Conservation (phyloP, 2,329 filamentous ascomycete genomes). For the Beauveria caledonica region DNA sequence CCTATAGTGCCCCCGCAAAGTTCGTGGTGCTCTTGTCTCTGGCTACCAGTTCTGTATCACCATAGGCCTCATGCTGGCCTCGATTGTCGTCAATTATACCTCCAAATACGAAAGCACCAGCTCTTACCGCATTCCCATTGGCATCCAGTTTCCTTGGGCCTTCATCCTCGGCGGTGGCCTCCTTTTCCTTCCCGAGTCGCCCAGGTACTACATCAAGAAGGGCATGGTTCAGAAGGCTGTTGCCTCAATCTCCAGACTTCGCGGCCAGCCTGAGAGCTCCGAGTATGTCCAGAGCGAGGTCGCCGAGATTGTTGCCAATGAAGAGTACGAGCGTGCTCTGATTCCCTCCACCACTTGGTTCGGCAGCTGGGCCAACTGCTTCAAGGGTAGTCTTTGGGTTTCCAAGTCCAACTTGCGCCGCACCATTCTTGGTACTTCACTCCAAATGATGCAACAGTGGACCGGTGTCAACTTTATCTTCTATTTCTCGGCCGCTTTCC, state of each 20-base stretch:
- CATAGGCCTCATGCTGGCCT: constrained; percentile 66
- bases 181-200: constrained; percentile 73
- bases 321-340: constrained; percentile 70
- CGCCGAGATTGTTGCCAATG: constrained; percentile 80
- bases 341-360: constrained; percentile 59
- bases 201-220: constrained; percentile 77
- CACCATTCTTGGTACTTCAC: constrained; percentile 61
- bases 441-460: constrained; percentile 77
- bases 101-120: constrained; percentile 52
- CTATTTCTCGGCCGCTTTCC: constrained; percentile 79
- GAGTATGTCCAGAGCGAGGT: constrained; percentile 72
- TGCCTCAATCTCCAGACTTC: constrained; percentile 54
- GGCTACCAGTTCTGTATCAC: constrained; percentile 82
- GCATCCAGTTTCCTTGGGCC: constrained; percentile 73
- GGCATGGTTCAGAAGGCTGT: constrained; percentile 60
- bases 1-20: constrained; percentile 51
- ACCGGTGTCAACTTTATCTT: constrained; percentile 93
- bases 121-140: constrained; percentile 75
- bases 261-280: constrained; percentile 65
- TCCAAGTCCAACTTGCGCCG: constrained; percentile 61
- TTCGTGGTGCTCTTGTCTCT: constrained; percentile 69
- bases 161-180: constrained; percentile 66
- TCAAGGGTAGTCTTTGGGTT: constrained; percentile 54
- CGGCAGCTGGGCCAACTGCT: constrained; percentile 60
- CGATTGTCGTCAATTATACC: constrained; percentile 65